phyloP scores from a whole-genome alignment of 768 basidiomycete species.

The Calocera viscosa region DNA sequence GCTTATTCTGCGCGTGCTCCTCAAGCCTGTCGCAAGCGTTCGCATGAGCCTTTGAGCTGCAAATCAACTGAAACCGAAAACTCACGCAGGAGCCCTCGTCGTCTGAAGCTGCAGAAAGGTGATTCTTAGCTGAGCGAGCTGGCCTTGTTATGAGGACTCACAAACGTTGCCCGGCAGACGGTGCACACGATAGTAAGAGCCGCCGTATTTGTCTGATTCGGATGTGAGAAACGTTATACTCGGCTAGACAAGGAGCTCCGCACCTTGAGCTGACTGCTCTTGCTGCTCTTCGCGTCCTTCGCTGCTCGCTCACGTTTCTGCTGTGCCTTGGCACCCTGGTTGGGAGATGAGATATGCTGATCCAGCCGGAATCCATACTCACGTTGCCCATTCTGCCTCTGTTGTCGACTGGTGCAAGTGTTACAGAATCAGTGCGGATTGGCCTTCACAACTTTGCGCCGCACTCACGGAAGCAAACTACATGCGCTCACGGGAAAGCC shows the following conservation, averaged over 20 bases:
- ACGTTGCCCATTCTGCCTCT: background rate
- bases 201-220: background rate
- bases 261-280: background rate
- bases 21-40: background rate
- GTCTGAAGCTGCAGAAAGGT: background rate
- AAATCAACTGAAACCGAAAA: background rate
- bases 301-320: background rate
- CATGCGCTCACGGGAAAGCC: too few species aligned
- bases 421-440: too few species aligned
- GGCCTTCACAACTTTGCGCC: too few species aligned
- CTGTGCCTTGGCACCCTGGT: constrained; percentile 2
- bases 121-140: background rate
- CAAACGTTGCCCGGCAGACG: background rate
- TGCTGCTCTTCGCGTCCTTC: background rate
- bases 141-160: background rate
- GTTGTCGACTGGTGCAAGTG: too few species aligned
- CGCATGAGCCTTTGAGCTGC: background rate
- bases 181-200: constrained; percentile 1
- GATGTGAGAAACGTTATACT: background rate
- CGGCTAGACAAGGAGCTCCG: background rate
- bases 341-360: background rate
- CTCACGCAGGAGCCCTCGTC: background rate
- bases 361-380: background rate
- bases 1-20: constrained; percentile 5
- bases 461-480: too few species aligned